Conservation (phyloP, 2,329 filamentous ascomycete genomes). For the Ophiostoma himal-ulmi region DNA sequence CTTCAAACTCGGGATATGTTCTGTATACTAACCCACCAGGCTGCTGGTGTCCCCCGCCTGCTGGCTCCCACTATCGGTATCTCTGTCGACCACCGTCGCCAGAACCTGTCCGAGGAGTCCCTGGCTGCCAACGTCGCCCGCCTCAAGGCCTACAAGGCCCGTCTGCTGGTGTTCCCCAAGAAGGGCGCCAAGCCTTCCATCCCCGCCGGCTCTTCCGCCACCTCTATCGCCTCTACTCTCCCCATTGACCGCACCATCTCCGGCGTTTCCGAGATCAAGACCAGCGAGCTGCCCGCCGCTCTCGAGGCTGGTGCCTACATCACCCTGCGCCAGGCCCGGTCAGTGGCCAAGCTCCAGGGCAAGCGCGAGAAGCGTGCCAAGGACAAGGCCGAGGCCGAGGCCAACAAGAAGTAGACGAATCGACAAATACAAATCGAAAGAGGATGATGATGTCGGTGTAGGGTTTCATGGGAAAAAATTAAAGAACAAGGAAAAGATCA, state of each 20-base stretch:
- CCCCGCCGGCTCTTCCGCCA: slow-evolving; percentile 68
- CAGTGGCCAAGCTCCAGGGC: slow-evolving; percentile 74
- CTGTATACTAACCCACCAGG: slow-evolving; percentile 46
- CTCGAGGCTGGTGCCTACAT: slow-evolving; percentile 77
- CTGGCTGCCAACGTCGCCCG: slow-evolving; percentile 92
- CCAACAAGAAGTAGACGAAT: slow-evolving; percentile 70
- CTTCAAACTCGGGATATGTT: background rate
- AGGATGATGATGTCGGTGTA: background rate
- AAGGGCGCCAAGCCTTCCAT: slow-evolving; percentile 91
- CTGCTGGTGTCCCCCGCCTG: slow-evolving; percentile 90
- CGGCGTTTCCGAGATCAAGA: slow-evolving; percentile 69
- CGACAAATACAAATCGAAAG: background rate
- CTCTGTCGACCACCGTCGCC: slow-evolving; percentile 89
- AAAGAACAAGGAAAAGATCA: slow-evolving; percentile 5
- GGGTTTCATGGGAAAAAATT: background rate
- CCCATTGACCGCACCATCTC: slow-evolving; percentile 65
- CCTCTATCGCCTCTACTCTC: slow-evolving; percentile 53
- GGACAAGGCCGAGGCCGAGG: slow-evolving; percentile 79
- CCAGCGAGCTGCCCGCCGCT: slow-evolving; percentile 70
- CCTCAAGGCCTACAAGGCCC: slow-evolving; percentile 94
- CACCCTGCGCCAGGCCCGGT: slow-evolving; percentile 76
- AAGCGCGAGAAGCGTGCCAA: slow-evolving; percentile 87
- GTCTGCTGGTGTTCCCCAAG: slow-evolving; percentile 96
- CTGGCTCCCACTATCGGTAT: slow-evolving; percentile 95
- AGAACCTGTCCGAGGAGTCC: slow-evolving; percentile 95